Evolutionary conservation across 164 flowering plant species (phyloP), one percentile per base, ranked within the genome.

Genomic region (Nelumbo lutea): DNA sequence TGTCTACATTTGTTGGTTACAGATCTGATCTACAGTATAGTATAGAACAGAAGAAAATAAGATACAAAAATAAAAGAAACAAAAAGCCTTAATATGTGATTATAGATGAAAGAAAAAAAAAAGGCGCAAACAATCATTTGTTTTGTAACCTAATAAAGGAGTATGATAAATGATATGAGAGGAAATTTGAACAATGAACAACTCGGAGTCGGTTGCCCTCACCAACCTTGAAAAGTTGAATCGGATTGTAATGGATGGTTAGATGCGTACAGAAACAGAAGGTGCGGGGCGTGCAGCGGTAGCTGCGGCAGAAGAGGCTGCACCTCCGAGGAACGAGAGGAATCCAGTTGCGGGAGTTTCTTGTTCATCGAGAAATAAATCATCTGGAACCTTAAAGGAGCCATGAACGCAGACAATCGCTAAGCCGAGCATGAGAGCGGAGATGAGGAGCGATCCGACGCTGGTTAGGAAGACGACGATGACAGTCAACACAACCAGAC

Each of bases 311-410:
- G 83, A 76, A 2, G 86, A 71, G 43, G 90, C 86, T 6, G 92
- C 83, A 6, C 82, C 84, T n/a, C 87, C 84, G 51, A 93, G 78
- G 82, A 88, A 89, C 3, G 96, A 89, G 45, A 93, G 79, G 77
- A 93, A 82, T 7, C 98, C 93, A 3, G 83, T 50, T 47, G 80
- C 27, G 3, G 80, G 75, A 3, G 79, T 70, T 42, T 88, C 90
- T 65, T 83, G 90, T 41, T 88, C 95, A 52, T 89, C 97, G 46
- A 89, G 75, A 78, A 89, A 91, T 65, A 91, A 79, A 74, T 91
- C 97, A 52, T 91, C 97, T 0, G 96, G 93, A 53, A 76, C 85
- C 78, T 91, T 77, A 72, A 88, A 86, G 5, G 91, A 83, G 1
- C 93, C 97, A 58, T 91, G 97, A 56, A 71, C 82, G 47, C 81